A percentile compares a stretch with the other conserved stretches of the same genome.
phyloP scores from a whole-genome alignment of 148 eudicot genomes.

The Silene latifolia region DNA sequence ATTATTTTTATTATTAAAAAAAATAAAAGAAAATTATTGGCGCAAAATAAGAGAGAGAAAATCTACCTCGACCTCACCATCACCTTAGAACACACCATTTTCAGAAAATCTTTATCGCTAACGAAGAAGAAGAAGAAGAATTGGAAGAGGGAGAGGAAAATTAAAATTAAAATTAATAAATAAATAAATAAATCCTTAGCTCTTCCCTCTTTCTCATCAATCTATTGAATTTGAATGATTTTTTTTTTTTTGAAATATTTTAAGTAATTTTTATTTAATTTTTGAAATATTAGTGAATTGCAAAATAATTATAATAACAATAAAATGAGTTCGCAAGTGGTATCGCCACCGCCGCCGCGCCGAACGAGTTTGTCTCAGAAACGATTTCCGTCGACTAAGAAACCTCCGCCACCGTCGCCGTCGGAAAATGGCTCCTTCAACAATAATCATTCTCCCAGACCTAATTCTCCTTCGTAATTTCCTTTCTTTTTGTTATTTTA shows the following conservation, averaged over 20 bases:
- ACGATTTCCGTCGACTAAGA: slow-evolving; percentile 41
- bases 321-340: slow-evolving; percentile 56
- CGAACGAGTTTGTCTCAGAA: slow-evolving; percentile 45
- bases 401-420: slow-evolving; percentile 30
- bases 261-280: not conserved
- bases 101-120: not conserved
- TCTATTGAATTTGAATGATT: not conserved
- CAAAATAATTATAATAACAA: not conserved
- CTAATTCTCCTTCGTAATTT: slow-evolving; percentile 63
- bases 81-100: not conserved
- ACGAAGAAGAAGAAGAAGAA: not conserved
- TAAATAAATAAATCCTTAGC: not conserved
- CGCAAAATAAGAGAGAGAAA: slow-evolving; percentile 7
- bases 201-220: not conserved
- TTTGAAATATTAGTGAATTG: not conserved
- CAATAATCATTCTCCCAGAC: slow-evolving; percentile 39
- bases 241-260: not conserved
- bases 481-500: not conserved
- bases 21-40: not conserved
- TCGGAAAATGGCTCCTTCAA: slow-evolving; percentile 51
- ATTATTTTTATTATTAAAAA: not conserved
- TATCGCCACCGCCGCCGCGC: slow-evolving; percentile 43
- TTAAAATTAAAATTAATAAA: not conserved
- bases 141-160: not conserved
- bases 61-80: not conserved